Conservation (phyloP, 805 yeast genomes). For the Ogataea pignaliae region DNA sequence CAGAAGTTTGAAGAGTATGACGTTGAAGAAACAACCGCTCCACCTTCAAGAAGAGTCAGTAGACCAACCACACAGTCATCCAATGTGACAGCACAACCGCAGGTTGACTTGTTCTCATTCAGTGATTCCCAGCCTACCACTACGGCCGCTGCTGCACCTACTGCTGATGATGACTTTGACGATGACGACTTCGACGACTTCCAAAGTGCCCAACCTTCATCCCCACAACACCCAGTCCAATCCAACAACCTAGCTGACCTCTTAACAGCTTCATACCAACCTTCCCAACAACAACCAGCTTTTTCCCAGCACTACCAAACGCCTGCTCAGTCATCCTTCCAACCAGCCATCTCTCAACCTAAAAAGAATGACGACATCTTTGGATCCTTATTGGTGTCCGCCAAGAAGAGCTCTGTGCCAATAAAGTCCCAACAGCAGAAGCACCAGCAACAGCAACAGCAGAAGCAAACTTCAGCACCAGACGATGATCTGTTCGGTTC, state of each 20-base stretch:
- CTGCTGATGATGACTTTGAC: constrained; percentile 35
- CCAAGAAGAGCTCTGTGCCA: constrained; percentile 38
- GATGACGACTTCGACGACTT: constrained; percentile 69
- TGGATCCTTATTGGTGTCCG: constrained; percentile 63
- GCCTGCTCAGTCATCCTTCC: constrained; percentile 27
- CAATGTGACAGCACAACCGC: constrained; percentile 39
- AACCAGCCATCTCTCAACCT: constrained; percentile 37
- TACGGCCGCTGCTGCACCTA: constrained; percentile 15
- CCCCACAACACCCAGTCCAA: constrained; percentile 14
- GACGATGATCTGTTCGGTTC: constrained; percentile 13
- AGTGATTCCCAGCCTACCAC: constrained; percentile 28
- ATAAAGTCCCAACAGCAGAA: constrained; percentile 9
- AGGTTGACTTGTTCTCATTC: constrained; percentile 48
- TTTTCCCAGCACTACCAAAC: constrained; percentile 9
- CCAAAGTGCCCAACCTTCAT: constrained; percentile 48
- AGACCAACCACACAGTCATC: constrained; percentile 32
- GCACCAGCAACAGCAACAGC: constrained; percentile 1
- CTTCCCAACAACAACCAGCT: constrained; percentile 12
- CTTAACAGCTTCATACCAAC: constrained; percentile 25
- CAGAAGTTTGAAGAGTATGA: constrained; percentile 61
- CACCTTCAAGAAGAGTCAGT: constrained; percentile 26
- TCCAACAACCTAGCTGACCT: constrained; percentile 31
- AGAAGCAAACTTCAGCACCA: constrained; percentile 1
- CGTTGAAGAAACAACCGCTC: constrained; percentile 31
- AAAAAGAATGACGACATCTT: constrained; percentile 58